Conservation (phyloP, 1,139 yeast genomes). For the Kurtzmaniella quercitrusa region DNA sequence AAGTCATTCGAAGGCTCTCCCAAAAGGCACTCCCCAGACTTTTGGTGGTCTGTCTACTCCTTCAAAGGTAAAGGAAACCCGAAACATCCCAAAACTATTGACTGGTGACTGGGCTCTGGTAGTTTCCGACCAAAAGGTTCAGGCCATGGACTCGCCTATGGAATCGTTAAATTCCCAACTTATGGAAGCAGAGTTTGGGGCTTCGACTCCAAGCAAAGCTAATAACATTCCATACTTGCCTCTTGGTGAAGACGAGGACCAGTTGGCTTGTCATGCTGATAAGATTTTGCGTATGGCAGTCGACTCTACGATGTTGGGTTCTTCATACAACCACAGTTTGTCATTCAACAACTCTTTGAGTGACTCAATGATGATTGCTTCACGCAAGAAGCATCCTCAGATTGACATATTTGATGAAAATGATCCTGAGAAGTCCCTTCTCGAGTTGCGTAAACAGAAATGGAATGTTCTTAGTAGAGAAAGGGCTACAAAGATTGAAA, state of each 20-base stretch:
- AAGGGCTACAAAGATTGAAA: slow-evolving; percentile 25
- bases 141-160: neutral
- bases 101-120: slow-evolving; percentile 6
- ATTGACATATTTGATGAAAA: slow-evolving; percentile 16
- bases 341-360: slow-evolving; percentile 33
- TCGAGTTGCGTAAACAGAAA: slow-evolving; percentile 24
- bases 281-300: slow-evolving; percentile 47
- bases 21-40: slow-evolving; percentile 9
- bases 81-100: slow-evolving; percentile 8
- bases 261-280: slow-evolving; percentile 47
- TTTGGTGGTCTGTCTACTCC: slow-evolving; percentile 21
- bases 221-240: neutral
- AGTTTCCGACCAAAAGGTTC: neutral
- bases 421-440: slow-evolving; percentile 26
- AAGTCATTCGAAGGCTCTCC: slow-evolving; percentile 19
- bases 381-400: slow-evolving; percentile 15
- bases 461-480: slow-evolving; percentile 16
- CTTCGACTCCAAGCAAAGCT: slow-evolving; percentile 6
- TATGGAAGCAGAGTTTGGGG: neutral
- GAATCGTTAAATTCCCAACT: neutral
- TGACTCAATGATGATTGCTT: slow-evolving; percentile 21
- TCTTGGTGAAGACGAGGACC: slow-evolving; percentile 26
- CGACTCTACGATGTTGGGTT: slow-evolving; percentile 45
- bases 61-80: slow-evolving; percentile 15
- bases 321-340: slow-evolving; percentile 30